Evolutionary conservation across 2,329 filamentous ascomycete species (phyloP), one percentile per base, ranked within the genome.

Genomic region (Fusarium albosuccineum): DNA sequence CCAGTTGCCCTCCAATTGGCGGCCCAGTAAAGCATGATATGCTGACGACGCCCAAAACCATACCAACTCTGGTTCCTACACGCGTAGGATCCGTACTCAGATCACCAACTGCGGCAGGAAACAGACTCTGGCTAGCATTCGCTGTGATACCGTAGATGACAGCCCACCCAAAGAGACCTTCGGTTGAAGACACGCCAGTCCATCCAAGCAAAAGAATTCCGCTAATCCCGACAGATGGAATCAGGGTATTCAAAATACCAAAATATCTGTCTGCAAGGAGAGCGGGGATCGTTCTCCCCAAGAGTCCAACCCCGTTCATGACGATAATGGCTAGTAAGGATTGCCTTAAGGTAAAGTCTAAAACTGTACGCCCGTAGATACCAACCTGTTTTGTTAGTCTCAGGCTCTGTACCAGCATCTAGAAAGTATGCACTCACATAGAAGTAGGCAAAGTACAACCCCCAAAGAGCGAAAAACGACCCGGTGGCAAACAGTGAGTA

Each of bases 231-330:
- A 55, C 44, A 16, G 59, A 56, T 45, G 64, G 58, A 30, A 68
- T 61, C 2, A 70, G 49, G 2, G 59, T 66, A 10, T 64, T 61
- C 13, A 70, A 30, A 16, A 62, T 61, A n/a, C 62, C 64, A 45
- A 68, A 66, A 29, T 64, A 66, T 14, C 29, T 48, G 26, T 70
- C 65, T 13, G 67, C 67, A 10, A 70, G 30, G n/a, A 51, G 62
- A 4, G 67, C 62, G 9, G 67, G 67, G 10, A 70, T 66, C 11
- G 65, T 49, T 8, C 67, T 56, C 8, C 67, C 67, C 2, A 62
- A n/a, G 17, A 70, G 36, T 3, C 67, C 67, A 1, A 70, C 67
- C 8, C 64, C 67, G 10, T 66, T 40, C 37, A 40, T 40, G 37
- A 40, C 37, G n/a, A 40, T 40, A n/a, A 40, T 40, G 11, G n/a